Evolutionary conservation across 2,329 filamentous ascomycete species (phyloP).

Genomic region (Trichoderma sp.): DNA sequence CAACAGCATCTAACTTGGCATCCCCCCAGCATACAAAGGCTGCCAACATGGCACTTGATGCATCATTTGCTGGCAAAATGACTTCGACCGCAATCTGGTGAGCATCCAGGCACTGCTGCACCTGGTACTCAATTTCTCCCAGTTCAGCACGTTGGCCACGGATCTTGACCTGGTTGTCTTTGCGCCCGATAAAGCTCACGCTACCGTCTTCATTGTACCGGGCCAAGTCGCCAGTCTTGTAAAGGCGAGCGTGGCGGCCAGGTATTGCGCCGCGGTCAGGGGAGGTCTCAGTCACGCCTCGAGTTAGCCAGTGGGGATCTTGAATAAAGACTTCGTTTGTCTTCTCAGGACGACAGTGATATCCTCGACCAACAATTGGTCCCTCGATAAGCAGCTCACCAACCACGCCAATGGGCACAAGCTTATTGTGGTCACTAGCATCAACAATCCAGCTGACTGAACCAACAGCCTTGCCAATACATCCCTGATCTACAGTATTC

Average conservation of each 20-base stretch:
- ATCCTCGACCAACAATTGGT: constrained; percentile 47
- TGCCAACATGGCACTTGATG: not conserved
- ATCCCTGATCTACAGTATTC: not conserved
- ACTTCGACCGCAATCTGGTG: not conserved
- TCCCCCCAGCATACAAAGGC: not conserved
- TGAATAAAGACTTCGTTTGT: too few species aligned
- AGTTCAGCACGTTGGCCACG: constrained; percentile 7
- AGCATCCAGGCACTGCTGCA: not conserved
- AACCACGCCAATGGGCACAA: constrained; percentile 28
- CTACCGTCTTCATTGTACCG: constrained; percentile 6
- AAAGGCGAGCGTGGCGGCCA: too few species aligned
- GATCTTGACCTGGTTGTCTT: constrained; percentile 10
- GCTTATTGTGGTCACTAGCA: constrained; percentile 25
- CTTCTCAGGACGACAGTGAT: constrained; percentile 25
- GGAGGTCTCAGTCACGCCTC: too few species aligned
- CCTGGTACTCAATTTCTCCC: constrained; percentile 9
- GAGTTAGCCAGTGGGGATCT: too few species aligned
- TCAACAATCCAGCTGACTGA: constrained; percentile 31
- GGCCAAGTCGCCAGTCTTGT: constrained; percentile 4
- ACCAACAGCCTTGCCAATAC: not conserved
- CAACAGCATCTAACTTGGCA: too few species aligned
- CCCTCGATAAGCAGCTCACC: constrained; percentile 40
- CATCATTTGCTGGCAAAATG: not conserved
- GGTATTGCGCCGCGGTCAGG: too few species aligned
- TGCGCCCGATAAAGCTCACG: not conserved